These are phyloP conservation scores for Wallemia hederae DNA, from an alignment of 1,284 basidiomycete species.

Conservation along the genomic window DNA sequence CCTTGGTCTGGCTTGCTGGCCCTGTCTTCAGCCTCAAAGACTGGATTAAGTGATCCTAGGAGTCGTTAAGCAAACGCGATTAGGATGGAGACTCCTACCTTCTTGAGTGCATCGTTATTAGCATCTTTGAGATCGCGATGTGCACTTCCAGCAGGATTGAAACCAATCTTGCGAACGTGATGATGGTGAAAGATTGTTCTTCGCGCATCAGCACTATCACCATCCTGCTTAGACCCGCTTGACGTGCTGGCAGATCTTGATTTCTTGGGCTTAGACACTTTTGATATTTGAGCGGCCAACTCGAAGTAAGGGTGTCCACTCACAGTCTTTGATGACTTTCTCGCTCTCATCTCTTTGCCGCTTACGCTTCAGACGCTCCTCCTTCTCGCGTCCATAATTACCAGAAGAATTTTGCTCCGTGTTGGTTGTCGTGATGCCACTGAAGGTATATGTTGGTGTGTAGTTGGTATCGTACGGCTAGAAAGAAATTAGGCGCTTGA, in stretches of 20 bases:
- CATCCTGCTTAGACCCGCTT: not conserved
- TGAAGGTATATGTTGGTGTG: slow-evolving; percentile 1
- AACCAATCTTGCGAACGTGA: not conserved
- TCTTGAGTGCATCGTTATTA: not conserved
- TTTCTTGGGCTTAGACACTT: not conserved
- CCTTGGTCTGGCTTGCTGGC: not conserved
- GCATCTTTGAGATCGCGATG: not conserved
- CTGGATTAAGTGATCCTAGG: not conserved
- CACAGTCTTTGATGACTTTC: slow-evolving; percentile 21
- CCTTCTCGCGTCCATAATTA: slow-evolving; percentile 43
- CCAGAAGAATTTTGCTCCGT: slow-evolving; percentile 21
- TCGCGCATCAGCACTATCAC: not conserved
- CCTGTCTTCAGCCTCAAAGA: not conserved
- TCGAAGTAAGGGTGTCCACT: not conserved
- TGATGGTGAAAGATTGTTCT: not conserved
- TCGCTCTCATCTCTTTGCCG: slow-evolving; percentile 30
- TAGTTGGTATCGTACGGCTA: slow-evolving; percentile 10
- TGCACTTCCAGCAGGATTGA: not conserved
- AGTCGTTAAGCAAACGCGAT: not conserved
- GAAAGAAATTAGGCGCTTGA: slow-evolving; percentile 32
- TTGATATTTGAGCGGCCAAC: not conserved
- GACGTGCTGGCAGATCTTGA: not conserved
- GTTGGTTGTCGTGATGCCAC: slow-evolving; percentile 13
- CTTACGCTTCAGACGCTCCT: slow-evolving; percentile 35
- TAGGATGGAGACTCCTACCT: not conserved